phyloP scores from a whole-genome alignment of 352 stramenopile genomes.

The Phytophthora tentaculata region DNA sequence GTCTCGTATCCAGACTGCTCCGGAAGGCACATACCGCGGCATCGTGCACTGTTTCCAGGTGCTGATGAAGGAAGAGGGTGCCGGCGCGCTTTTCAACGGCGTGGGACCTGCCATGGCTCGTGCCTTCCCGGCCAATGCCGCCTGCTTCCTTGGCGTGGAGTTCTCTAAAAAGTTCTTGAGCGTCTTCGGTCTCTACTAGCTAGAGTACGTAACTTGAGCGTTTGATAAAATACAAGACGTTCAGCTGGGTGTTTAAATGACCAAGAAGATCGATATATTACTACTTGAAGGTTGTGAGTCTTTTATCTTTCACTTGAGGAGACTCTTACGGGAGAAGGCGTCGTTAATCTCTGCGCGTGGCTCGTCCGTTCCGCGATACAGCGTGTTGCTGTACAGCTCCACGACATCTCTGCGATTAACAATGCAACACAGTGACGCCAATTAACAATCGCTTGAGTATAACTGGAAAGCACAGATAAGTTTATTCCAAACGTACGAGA shows the following conservation, averaged over 20 bases:
- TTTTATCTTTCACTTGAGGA: conserved; percentile 50
- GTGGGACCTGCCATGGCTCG: conserved; percentile 94
- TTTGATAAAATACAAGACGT: conserved; percentile 30
- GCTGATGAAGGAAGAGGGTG: conserved; percentile 95
- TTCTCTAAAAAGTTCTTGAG: conserved; percentile 88
- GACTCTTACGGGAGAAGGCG: conserved; percentile 81
- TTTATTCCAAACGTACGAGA: conserved; percentile 51
- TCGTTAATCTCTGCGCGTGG: conserved; percentile 86
- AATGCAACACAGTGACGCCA: conserved; percentile 10
- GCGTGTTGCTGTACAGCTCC: conserved; percentile 87
- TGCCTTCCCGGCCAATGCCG: conserved; percentile 96
- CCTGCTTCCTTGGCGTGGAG: conserved; percentile 94
- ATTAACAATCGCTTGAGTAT: not conserved
- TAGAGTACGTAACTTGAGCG: conserved; percentile 11
- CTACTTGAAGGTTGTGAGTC: conserved; percentile 8
- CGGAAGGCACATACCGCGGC: conserved; percentile 94
- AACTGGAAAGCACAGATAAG: not conserved
- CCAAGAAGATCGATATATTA: conserved; percentile 16
- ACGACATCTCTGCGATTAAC: conserved; percentile 61
- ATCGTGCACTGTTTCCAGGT: conserved; percentile 92
- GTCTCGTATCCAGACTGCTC: conserved; percentile 95
- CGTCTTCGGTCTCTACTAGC: conserved; percentile 79
- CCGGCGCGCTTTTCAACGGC: conserved; percentile 93
- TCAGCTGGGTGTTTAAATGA: not conserved
- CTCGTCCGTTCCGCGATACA: conserved; percentile 86